Conservation (phyloP, 2,329 filamentous ascomycete species). For the Aspergillus intermedius region DNA sequence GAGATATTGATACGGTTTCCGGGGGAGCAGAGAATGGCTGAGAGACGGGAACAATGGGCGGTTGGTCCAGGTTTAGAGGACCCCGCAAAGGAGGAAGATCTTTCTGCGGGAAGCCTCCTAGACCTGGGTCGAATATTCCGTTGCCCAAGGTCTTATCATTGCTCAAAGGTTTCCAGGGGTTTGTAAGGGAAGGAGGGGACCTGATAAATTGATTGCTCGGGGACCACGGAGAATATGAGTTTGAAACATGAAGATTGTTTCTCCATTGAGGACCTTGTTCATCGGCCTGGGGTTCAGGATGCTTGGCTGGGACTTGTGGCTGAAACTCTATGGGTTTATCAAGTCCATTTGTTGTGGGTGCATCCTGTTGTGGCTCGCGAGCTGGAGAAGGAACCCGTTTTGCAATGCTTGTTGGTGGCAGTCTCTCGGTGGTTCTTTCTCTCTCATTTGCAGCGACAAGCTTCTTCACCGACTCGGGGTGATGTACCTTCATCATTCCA, state of each 20-base stretch:
- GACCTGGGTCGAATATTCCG: constrained; percentile 54
- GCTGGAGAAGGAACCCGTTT: constrained; percentile 27
- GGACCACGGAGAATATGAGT: constrained; percentile 34
- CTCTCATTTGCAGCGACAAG: constrained; percentile 32
- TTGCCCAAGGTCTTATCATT: constrained; percentile 56
- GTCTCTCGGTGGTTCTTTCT: constrained; percentile 30
- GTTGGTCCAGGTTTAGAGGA: constrained; percentile 35
- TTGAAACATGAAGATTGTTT: constrained; percentile 30
- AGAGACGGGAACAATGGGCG: constrained; percentile 27
- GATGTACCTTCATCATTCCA: constrained; percentile 57
- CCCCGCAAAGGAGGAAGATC: constrained; percentile 35
- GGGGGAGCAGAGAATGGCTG: constrained; percentile 27
- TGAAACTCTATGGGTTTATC: constrained; percentile 17
- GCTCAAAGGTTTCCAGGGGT: constrained; percentile 54
- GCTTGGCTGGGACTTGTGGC: constrained; percentile 14
- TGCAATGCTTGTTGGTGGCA: constrained; percentile 14
- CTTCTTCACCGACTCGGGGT: constrained; percentile 48
- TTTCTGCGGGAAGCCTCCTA: constrained; percentile 44
- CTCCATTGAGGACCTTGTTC: constrained; percentile 33
- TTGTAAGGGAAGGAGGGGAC: constrained; percentile 33
- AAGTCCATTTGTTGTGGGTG: constrained; percentile 24
- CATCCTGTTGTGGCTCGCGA: constrained; percentile 23
- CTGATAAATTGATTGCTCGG: constrained; percentile 28
- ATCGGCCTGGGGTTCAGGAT: constrained; percentile 22
- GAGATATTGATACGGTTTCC: constrained; percentile 28